Evolutionary conservation across 1,284 basidiomycete genomes (phyloP).

Genomic region (Chalciporus sp.): DNA sequence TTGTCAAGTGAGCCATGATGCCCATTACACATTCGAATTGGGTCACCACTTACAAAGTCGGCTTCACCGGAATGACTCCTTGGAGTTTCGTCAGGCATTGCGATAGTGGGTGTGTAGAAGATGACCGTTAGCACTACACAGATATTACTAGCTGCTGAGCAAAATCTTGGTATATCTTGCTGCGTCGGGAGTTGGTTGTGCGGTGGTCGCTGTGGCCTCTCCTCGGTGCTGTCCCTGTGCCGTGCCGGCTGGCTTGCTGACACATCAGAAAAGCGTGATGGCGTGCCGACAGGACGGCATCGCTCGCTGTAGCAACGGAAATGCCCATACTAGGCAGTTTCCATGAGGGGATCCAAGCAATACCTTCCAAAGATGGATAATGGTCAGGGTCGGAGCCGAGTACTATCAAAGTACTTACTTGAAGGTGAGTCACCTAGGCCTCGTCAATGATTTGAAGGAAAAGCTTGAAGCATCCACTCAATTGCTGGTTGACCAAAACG

Average conservation of each 20-base stretch:
- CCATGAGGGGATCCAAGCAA: too few relatives aligned
- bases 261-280: constrained; percentile 14
- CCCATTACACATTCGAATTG: constrained; percentile 14
- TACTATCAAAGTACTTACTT: too few relatives aligned
- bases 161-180: background rate
- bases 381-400: too few relatives aligned
- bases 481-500: too few relatives aligned
- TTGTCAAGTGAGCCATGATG: constrained; percentile 11
- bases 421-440: too few relatives aligned
- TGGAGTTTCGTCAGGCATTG: constrained; percentile 33
- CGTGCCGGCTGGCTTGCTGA: constrained; percentile 22
- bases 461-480: too few relatives aligned
- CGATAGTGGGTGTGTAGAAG: background rate
- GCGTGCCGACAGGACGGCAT: background rate
- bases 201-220: constrained; percentile 4
- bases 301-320: background rate
- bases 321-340: background rate
- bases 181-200: background rate
- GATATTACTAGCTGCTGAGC: background rate
- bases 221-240: background rate
- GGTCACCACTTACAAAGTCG: constrained; percentile 25
- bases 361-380: too few relatives aligned
- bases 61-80: constrained; percentile 32
- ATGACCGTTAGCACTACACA: background rate
- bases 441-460: too few relatives aligned